A percentile compares a stretch with the other conserved stretches of the same genome.
Conservation (phyloP, 179 eudicot species). For the Heliamphora pulchella region DNA sequence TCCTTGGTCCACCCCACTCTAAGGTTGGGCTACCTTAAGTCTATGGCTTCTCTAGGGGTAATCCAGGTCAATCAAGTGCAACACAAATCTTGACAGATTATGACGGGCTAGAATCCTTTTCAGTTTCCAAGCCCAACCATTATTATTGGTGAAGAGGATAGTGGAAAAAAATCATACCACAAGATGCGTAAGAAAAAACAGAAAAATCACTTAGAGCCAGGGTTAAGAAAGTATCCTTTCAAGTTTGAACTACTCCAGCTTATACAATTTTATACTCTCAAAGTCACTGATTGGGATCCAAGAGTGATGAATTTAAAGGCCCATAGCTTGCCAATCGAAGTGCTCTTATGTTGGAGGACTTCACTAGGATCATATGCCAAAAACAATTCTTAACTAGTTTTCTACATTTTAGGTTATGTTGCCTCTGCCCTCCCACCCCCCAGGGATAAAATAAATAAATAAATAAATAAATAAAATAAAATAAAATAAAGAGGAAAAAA, state of each 20-base stretch:
- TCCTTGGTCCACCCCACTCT: background rate
- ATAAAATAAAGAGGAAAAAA: too few relatives aligned
- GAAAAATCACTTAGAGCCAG: background rate
- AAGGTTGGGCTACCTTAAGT: background rate
- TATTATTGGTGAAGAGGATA: background rate
- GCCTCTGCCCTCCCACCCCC: too few relatives aligned
- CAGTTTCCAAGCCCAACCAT: background rate
- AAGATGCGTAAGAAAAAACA: background rate
- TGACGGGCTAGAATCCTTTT: background rate
- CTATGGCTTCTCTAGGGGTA: background rate
- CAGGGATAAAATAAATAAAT: too few relatives aligned
- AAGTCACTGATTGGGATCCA: background rate
- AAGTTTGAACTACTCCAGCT: background rate
- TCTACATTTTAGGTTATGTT: background rate
- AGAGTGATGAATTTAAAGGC: background rate
- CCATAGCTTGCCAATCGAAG: background rate
- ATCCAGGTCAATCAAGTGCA: background rate
- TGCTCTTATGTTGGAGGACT: background rate
- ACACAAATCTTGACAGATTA: background rate
- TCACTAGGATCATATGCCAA: background rate
- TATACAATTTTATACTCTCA: background rate
- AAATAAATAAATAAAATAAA: too few relatives aligned
- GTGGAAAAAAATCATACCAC: background rate
- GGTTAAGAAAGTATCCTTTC: background rate
- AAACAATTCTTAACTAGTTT: too few relatives aligned